Percentiles rank a stretch among this genome's conserved stretches.
Conservation (phyloP, 2,329 filamentous ascomycete species). For the Aspergillus eucalypticola region DNA sequence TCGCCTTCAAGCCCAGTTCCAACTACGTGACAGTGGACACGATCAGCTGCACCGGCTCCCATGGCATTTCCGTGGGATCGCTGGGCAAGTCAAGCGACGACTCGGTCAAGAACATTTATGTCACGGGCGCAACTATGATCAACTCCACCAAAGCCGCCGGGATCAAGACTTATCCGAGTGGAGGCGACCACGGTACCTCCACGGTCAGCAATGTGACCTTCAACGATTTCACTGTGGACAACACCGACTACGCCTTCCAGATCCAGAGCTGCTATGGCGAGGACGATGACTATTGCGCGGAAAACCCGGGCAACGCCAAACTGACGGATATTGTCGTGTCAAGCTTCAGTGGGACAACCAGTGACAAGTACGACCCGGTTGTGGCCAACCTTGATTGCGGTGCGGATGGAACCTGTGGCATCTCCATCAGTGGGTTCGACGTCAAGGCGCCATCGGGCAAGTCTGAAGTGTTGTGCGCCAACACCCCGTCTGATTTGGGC, state of each 20-base stretch:
- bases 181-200: constrained; percentile 38
- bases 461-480: constrained; percentile 36
- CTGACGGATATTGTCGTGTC: constrained; percentile 40
- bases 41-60: constrained; percentile 50
- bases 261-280: constrained; percentile 50
- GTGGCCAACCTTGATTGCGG: constrained; percentile 44
- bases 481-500: constrained; percentile 34
- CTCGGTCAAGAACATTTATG: constrained; percentile 46
- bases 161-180: constrained; percentile 50
- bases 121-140: constrained; percentile 44
- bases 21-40: constrained; percentile 43
- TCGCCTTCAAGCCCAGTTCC: constrained; percentile 47
- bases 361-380: constrained; percentile 36
- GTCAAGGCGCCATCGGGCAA: constrained; percentile 38
- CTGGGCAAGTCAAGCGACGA: constrained; percentile 45
- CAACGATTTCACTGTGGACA: constrained; percentile 38
- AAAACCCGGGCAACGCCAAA: constrained; percentile 36
- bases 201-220: constrained; percentile 48
- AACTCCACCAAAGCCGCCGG: constrained; percentile 48
- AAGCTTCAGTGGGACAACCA: constrained; percentile 43
- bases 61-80: constrained; percentile 52
- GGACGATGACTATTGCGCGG: constrained; percentile 37
- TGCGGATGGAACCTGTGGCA: constrained; percentile 39
- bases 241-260: constrained; percentile 48
- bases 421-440: constrained; percentile 35